Evolutionary conservation across 257 asterid genomes (phyloP).

Genomic region (Solanum dulcamara): DNA sequence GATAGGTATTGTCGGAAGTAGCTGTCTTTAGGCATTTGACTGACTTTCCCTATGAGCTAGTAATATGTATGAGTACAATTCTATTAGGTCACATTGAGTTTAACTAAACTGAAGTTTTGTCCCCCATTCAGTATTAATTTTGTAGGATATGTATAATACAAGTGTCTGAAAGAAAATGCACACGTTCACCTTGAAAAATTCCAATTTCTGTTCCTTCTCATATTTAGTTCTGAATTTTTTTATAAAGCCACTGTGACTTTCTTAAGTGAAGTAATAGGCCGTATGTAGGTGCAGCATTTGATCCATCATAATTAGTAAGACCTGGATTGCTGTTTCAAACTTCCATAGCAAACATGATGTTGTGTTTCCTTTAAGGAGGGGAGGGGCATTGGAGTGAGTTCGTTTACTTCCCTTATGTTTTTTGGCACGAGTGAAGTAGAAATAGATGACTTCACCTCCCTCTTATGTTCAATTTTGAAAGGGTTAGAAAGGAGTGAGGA

Average conservation of each 20-base stretch:
- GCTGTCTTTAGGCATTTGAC: not conserved
- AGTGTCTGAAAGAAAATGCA: not conserved
- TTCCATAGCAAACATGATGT: not conserved
- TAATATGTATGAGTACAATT: not conserved
- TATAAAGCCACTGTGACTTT: not conserved
- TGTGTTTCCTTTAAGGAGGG: not conserved
- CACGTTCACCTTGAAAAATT: not conserved
- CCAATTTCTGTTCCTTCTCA: not conserved
- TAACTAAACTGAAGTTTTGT: not conserved
- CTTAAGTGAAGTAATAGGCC: not conserved
- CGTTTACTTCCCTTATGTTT: not conserved
- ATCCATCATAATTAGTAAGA: not conserved
- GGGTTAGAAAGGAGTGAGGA: not conserved
- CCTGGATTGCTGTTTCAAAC: not conserved
- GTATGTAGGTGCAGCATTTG: not conserved
- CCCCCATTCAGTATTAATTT: not conserved
- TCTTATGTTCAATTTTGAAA: not conserved
- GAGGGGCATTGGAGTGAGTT: not conserved
- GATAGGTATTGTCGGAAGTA: not conserved
- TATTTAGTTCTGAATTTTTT: not conserved
- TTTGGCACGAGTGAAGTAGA: not conserved
- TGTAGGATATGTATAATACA: not conserved
- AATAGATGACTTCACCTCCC: not conserved
- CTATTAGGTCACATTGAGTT: not conserved
- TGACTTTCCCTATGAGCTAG: not conserved